Conservation (phyloP, 2,329 filamentous ascomycete genomes). For the Aspergillus arachidicola region DNA sequence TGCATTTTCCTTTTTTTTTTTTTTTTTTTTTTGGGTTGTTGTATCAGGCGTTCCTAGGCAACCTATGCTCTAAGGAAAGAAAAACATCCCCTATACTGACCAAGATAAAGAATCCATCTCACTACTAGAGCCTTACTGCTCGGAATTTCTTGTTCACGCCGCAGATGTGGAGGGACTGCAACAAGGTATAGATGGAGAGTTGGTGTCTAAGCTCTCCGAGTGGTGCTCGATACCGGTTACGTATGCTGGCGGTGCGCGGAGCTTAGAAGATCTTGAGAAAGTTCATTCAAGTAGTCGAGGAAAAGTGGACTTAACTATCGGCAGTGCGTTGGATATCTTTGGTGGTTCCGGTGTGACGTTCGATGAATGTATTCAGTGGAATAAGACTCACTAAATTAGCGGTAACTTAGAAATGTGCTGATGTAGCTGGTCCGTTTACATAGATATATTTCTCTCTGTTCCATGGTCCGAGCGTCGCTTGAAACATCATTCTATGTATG, state of each 20-base stretch:
- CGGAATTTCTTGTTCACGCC: conserved; percentile 95
- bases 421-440: background rate
- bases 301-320: conserved; percentile 90
- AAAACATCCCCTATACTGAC: conserved; percentile 12
- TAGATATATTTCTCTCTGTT: background rate
- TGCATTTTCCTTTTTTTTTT: conserved; percentile 13
- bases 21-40: background rate
- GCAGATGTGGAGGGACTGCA: conserved; percentile 96
- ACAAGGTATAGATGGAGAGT: conserved; percentile 81
- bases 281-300: conserved; percentile 79
- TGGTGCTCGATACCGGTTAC: conserved; percentile 95
- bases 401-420: background rate
- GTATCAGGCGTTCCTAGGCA: background rate
- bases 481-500: background rate
- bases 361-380: conserved; percentile 89
- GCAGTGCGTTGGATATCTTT: conserved; percentile 94
- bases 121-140: conserved; percentile 84
- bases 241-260: conserved; percentile 90
- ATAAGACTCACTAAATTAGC: conserved; percentile 49
- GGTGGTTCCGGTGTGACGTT: conserved; percentile 85
- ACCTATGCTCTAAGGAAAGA: background rate
- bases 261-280: conserved; percentile 76
- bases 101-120: conserved; percentile 71
- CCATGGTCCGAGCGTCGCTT: background rate
- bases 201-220: conserved; percentile 73